Percentiles rank a stretch among this genome's conserved stretches.
Evolutionary conservation across 2,329 filamentous ascomycete genomes (phyloP).

Genomic region (Clonostachys sp.): DNA sequence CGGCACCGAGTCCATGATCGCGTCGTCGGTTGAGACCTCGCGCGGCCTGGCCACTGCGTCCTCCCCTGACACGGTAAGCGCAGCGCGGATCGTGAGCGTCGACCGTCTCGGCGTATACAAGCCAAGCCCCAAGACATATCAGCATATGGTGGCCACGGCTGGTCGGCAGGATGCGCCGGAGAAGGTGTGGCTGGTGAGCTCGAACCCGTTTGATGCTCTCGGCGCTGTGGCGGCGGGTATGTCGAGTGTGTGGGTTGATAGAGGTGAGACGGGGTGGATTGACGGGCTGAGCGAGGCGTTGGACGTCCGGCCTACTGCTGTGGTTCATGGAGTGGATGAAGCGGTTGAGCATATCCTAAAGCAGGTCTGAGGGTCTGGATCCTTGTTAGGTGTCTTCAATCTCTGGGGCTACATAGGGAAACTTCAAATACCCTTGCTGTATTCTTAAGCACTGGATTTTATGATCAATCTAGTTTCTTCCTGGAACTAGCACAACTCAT

Average conservation of each 20-base stretch:
- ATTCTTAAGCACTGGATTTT: no score
- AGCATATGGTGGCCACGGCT: constrained; percentile 47
- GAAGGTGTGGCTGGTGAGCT: constrained; percentile 64
- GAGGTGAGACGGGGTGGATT: constrained; percentile 57
- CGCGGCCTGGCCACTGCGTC: constrained; percentile 45
- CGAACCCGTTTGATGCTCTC: constrained; percentile 70
- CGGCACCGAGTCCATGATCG: constrained; percentile 60
- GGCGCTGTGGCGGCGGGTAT: constrained; percentile 60
- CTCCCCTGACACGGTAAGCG: neutral
- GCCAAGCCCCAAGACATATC: constrained; percentile 57
- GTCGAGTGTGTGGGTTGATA: constrained; percentile 64
- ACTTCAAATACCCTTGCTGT: no score
- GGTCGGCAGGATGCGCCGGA: constrained; percentile 37
- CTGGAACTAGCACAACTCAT: no score
- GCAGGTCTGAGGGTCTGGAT: no score
- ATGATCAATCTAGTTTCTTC: no score
- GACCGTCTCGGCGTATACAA: constrained; percentile 55
- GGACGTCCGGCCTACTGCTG: constrained; percentile 42
- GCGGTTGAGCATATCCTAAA: constrained; percentile 36
- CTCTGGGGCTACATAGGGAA: no score
- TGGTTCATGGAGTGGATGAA: constrained; percentile 52
- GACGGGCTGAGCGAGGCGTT: constrained; percentile 51
- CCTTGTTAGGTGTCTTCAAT: no score
- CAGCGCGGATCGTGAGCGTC: constrained; percentile 49
- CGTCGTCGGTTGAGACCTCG: constrained; percentile 52